These are phyloP conservation scores for Posidonia australis DNA, from an alignment of 106 monocot species.

Conservation along the genomic window DNA sequence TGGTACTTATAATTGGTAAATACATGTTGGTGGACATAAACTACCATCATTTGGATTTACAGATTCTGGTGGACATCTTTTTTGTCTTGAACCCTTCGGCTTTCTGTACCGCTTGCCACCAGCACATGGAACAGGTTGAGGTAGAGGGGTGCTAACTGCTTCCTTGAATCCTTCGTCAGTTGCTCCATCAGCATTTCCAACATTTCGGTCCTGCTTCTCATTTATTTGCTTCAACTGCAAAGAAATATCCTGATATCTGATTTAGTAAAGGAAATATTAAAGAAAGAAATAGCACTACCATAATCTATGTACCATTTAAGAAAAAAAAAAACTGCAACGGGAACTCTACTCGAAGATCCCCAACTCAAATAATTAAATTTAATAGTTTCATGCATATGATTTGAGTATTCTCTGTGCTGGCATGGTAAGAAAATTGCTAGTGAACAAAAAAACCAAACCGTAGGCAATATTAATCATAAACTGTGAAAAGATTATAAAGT, in stretches of 20 bases:
- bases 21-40: neutral
- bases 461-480: no score
- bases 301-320: no score
- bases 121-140: conserved; percentile 15
- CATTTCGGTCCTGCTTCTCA: conserved; percentile 7
- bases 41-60: conserved; percentile 39
- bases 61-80: neutral
- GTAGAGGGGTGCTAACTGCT: conserved; percentile 12
- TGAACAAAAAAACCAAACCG: no score
- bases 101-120: conserved; percentile 28
- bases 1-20: neutral
- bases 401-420: no score
- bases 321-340: no score
- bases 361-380: no score
- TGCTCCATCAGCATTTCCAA: conserved; percentile 1
- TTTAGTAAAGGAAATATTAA: neutral
- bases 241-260: neutral
- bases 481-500: no score
- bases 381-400: no score
- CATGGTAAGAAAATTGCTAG: no score
- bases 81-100: conserved; percentile 33
- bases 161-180: conserved; percentile 13
- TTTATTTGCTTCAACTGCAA: conserved; percentile 26
- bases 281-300: neutral
- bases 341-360: no score